phyloP scores from a whole-genome alignment of 495 filamentous ascomycete species.

The Lichina pygmaea region DNA sequence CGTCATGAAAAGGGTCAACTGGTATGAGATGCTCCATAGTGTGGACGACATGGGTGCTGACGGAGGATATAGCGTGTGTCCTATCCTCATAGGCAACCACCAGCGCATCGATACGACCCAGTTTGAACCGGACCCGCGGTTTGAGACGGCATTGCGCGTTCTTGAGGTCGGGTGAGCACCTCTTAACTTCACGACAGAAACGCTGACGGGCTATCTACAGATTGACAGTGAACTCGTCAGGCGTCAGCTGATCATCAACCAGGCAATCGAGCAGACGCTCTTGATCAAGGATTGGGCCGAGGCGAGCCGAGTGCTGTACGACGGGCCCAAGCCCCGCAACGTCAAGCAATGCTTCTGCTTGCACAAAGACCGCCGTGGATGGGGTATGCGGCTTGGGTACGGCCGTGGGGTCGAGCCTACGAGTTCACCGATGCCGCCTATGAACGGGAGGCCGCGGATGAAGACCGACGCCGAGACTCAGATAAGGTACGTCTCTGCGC shows the following conservation, averaged over 20 bases:
- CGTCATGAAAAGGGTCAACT: slow-evolving; percentile 33
- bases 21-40: slow-evolving; percentile 8
- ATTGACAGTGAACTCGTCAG: slow-evolving; percentile 57
- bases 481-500: slow-evolving; percentile 20
- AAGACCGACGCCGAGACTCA: slow-evolving; percentile 49
- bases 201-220: slow-evolving; percentile 8
- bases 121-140: slow-evolving; percentile 43
- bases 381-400: slow-evolving; percentile 35
- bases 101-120: slow-evolving; percentile 29
- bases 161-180: slow-evolving; percentile 26
- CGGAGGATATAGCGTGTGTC: slow-evolving; percentile 16
- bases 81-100: slow-evolving; percentile 38
- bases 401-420: slow-evolving; percentile 22
- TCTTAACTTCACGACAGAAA: neutral
- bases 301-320: slow-evolving; percentile 43
- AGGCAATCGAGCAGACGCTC: slow-evolving; percentile 61
- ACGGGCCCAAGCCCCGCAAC: slow-evolving; percentile 30
- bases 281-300: slow-evolving; percentile 38
- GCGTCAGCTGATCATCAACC: slow-evolving; percentile 58
- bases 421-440: slow-evolving; percentile 24
- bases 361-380: slow-evolving; percentile 24
- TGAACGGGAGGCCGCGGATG: slow-evolving; percentile 34
- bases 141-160: slow-evolving; percentile 51
- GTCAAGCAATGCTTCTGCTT: slow-evolving; percentile 45
- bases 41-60: neutral